phyloP scores from a whole-genome alignment of 2,329 filamentous ascomycete species.

The Graphilbum ipis-grandicollis region DNA sequence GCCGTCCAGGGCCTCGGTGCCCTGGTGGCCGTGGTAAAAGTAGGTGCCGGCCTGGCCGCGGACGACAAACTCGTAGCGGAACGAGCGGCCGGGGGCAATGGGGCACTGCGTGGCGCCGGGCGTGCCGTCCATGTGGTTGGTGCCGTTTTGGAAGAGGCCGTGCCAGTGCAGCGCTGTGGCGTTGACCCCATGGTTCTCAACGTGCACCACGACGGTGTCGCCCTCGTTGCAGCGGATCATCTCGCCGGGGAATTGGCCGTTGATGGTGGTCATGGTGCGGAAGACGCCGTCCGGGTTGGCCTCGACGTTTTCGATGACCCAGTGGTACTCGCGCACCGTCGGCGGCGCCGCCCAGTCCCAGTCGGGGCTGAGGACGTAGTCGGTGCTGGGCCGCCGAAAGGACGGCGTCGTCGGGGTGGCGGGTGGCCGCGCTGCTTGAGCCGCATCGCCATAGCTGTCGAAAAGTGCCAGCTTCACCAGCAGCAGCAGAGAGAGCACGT shows the following conservation, averaged over 20 bases:
- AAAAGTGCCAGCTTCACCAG: slow-evolving; percentile 8
- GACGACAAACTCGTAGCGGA: slow-evolving; percentile 29
- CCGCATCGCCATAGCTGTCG: background rate
- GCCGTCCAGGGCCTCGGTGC: slow-evolving; percentile 54
- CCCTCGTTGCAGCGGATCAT: slow-evolving; percentile 57
- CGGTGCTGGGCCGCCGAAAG: slow-evolving; percentile 15
- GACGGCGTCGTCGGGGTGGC: slow-evolving; percentile 37
- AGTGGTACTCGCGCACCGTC: slow-evolving; percentile 37
- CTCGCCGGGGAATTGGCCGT: slow-evolving; percentile 58
- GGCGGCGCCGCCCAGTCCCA: slow-evolving; percentile 37
- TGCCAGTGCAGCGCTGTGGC: slow-evolving; percentile 51
- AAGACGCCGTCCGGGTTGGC: slow-evolving; percentile 54
- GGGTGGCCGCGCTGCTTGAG: slow-evolving; percentile 27
- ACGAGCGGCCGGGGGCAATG: slow-evolving; percentile 37
- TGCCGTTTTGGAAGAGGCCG: slow-evolving; percentile 59
- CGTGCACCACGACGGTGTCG: slow-evolving; percentile 50
- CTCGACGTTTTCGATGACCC: slow-evolving; percentile 39
- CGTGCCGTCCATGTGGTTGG: slow-evolving; percentile 52
- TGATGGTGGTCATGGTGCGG: slow-evolving; percentile 50
- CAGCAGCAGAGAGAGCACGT: slow-evolving; percentile 5
- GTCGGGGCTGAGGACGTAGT: slow-evolving; percentile 37
- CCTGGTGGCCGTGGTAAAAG: slow-evolving; percentile 60
- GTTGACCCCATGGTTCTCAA: slow-evolving; percentile 45
- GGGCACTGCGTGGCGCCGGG: slow-evolving; percentile 41
- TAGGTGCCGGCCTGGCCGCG: slow-evolving; percentile 22